Base-by-base conservation (phyloP, 1,284 basidiomycete genomes). In the Irpex lacteus region DNA sequence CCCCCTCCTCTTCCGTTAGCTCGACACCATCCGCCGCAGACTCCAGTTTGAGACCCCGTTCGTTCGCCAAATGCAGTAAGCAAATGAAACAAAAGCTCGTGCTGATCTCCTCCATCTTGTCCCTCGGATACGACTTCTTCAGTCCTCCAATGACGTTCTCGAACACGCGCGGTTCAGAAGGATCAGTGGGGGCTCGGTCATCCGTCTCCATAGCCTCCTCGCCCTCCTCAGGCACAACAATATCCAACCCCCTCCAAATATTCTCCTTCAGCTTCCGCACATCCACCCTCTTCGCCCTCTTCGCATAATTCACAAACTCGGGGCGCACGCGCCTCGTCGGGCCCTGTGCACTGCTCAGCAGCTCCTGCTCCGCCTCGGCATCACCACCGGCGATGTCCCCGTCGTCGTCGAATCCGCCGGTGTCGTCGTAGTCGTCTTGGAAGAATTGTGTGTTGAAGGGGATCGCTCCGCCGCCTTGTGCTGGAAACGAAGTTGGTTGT, bases 1-100 rank as follows among this genome's bases (percentile, higher is more conserved):
- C 80, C 15, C 74, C 74, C 44, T 66, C 67, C 19, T 11, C 5
- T 52, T 65, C 70, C 9, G 68, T 72, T 37, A 75, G 76, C 15
- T 68, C 73, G 59, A 70, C 73, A 40, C 75, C 73, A 65, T 78
- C 78, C 13, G 78, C 77, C 3, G 77, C 80, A 26, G 80, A 78
- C 75, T 94, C 90, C 52, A 96, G 82, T 71, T 89, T 91, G 54
- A 98, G 81, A 1, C 96, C 96, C 73, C 95, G 94, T 75, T 98
- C 96, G 74, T 98, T 98, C 54, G 96, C 96, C 50, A 99, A 82
- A 79, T 98, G 96, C 38, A 98, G 79, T 40, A 99, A 79, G 73
- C 97, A 99, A 75, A 99, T 99, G 81, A 99, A 99, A 77, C 97
- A 99, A 87, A 98, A 99, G 67, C 95, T 98, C 7, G 98, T 99